Conservation (phyloP, 345 rosid species). For the Anastatica hierochuntica region DNA sequence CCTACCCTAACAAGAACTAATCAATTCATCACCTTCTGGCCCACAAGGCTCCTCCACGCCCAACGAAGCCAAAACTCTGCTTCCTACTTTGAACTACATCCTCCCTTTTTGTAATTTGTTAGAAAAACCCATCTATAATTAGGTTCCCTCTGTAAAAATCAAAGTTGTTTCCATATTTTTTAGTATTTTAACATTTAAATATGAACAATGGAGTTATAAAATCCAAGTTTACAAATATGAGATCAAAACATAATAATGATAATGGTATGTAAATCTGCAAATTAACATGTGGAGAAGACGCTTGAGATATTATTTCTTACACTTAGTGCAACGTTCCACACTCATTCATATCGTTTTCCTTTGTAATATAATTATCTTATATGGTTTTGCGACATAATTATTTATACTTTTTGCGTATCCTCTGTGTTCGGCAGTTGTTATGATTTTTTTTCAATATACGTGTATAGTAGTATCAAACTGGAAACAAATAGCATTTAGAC, state of each 20-base stretch:
- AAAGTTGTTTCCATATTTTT: background rate
- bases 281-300: conserved; percentile 15
- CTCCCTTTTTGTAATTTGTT: too few relatives aligned
- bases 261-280: background rate
- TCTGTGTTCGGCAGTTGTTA: background rate
- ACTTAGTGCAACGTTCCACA: conserved; percentile 8
- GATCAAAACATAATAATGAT: conserved; percentile 9
- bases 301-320: conserved; percentile 8
- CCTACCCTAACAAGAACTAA: too few relatives aligned
- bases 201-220: background rate
- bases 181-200: background rate
- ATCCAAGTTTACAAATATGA: background rate
- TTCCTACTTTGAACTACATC: too few relatives aligned
- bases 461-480: background rate
- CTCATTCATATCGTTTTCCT: conserved; percentile 10
- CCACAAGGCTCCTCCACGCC: too few relatives aligned
- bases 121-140: background rate
- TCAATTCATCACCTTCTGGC: too few relatives aligned
- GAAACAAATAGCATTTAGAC: background rate
- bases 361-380: conserved; percentile 3
- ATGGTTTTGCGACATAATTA: conserved; percentile 19
- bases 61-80: too few relatives aligned
- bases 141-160: background rate
- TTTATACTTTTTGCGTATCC: conserved; percentile 1
- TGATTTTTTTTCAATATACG: background rate